These are phyloP conservation scores for Filosporella fistucella DNA, from an alignment of 495 filamentous ascomycete species.

Conservation along the genomic window DNA sequence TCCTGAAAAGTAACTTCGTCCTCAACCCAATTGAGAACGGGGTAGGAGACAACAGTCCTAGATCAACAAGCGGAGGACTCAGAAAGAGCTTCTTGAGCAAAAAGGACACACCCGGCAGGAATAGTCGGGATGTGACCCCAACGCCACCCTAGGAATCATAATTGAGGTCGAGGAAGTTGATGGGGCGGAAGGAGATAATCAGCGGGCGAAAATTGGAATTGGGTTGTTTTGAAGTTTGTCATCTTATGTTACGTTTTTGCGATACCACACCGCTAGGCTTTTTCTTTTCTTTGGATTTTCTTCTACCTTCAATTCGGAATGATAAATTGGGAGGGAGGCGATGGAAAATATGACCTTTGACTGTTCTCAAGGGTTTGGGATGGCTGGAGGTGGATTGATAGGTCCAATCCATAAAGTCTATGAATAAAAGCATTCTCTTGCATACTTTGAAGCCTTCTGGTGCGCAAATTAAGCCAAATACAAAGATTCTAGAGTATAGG, in stretches of 20 bases:
- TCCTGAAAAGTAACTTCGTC: conserved; percentile 61
- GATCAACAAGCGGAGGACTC: conserved; percentile 39
- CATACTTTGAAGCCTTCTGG: no score
- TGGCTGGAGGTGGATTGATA: no score
- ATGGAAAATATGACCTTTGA: no score
- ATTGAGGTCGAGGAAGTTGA: neutral
- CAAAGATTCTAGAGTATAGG: no score
- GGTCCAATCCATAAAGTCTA: no score
- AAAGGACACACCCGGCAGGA: conserved; percentile 41
- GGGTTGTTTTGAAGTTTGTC: neutral
- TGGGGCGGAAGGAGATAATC: neutral
- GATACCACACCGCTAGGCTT: conserved; percentile 10
- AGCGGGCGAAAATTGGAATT: neutral
- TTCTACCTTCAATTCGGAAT: no score
- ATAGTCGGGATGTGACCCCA: conserved; percentile 32
- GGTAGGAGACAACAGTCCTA: conserved; percentile 48
- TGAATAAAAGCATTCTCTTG: no score
- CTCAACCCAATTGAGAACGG: conserved; percentile 24
- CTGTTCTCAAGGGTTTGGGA: no score
- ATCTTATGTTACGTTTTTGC: neutral
- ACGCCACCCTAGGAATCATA: conserved; percentile 8
- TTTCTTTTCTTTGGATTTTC: neutral
- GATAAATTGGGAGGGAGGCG: no score
- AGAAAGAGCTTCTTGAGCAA: conserved; percentile 48
- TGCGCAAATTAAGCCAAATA: no score